These are phyloP conservation scores for Lactarius hatsudake DNA, from an alignment of 768 basidiomycete genomes.

Conservation along the genomic window DNA sequence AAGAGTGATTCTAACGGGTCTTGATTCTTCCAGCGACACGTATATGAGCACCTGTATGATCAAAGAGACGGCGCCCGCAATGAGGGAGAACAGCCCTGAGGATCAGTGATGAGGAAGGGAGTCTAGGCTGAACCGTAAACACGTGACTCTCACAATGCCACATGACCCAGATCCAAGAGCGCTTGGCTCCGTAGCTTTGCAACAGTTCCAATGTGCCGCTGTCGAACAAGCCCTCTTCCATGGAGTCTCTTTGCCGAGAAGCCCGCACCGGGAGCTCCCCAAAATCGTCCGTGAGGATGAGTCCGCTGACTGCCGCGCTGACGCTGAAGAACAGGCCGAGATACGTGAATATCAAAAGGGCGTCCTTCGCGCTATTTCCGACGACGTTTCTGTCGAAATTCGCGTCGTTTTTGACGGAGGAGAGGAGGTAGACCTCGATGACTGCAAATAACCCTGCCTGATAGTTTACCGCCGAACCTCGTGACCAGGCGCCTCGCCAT, in stretches of 20 bases:
- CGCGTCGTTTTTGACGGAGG: slow-evolving; percentile 12
- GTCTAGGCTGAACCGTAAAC: no score
- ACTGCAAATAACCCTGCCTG: slow-evolving; percentile 22
- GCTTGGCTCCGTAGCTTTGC: slow-evolving; percentile 14
- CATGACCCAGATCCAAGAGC: slow-evolving; percentile 19
- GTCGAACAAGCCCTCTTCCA: slow-evolving; percentile 20
- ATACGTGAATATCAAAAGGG: slow-evolving; percentile 25
- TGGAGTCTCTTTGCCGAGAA: slow-evolving; percentile 5
- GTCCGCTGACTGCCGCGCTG: slow-evolving; percentile 24
- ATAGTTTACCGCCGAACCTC: neutral
- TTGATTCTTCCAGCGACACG: slow-evolving; percentile 19
- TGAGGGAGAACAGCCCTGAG: slow-evolving; percentile 17
- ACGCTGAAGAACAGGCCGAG: slow-evolving; percentile 24
- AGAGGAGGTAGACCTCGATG: slow-evolving; percentile 24
- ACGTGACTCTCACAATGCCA: slow-evolving; percentile 20
- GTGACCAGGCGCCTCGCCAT: neutral
- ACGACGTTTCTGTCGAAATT: neutral
- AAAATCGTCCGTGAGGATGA: slow-evolving; percentile 26
- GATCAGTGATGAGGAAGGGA: neutral
- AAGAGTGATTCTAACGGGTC: slow-evolving; percentile 10
- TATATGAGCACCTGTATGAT: slow-evolving; percentile 14
- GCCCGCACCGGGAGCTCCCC: slow-evolving; percentile 24
- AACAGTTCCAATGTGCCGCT: slow-evolving; percentile 12
- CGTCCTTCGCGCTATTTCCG: neutral
- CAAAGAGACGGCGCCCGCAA: neutral